Conservation (phyloP, 2,329 filamentous ascomycete species). For the Trichoderma koningiopsis region DNA sequence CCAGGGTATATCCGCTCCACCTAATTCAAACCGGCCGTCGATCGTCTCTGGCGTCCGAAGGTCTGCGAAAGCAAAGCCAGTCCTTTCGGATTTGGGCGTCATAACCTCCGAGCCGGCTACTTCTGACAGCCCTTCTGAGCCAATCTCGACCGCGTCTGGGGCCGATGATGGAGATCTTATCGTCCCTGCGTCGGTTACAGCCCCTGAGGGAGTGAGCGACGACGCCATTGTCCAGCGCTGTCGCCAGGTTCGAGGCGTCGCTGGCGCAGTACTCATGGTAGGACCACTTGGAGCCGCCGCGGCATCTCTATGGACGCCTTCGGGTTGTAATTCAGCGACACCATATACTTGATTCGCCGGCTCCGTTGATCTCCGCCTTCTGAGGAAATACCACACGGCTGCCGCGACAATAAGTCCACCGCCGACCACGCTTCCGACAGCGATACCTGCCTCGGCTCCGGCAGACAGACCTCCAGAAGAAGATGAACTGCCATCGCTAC, state of each 20-base stretch:
- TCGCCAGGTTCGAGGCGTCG: conserved; percentile 24
- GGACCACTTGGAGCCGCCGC: conserved; percentile 27
- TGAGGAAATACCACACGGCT: conserved; percentile 52
- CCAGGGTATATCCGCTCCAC: conserved; percentile 22
- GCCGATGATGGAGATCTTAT: conserved; percentile 28
- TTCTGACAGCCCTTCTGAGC: conserved; percentile 35
- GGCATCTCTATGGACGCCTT: conserved; percentile 22
- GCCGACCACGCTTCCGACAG: conserved; percentile 52
- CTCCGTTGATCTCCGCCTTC: conserved; percentile 37
- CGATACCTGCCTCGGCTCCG: conserved; percentile 60
- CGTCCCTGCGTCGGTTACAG: conserved; percentile 31
- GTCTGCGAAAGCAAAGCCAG: conserved; percentile 29
- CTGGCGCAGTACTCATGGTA: conserved; percentile 22
- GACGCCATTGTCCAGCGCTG: conserved; percentile 45
- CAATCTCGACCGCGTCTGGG: conserved; percentile 56
- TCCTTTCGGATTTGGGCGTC: conserved; percentile 31
- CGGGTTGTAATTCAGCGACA: background rate
- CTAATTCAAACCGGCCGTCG: conserved; percentile 17
- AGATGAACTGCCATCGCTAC: background rate
- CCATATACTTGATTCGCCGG: background rate
- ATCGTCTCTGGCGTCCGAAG: background rate
- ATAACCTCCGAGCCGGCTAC: conserved; percentile 21
- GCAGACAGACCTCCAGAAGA: conserved; percentile 32
- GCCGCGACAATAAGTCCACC: conserved; percentile 46
- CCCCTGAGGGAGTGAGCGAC: conserved; percentile 51